Base-by-base conservation (phyloP, 257 asterid species). In the Solanum chmielewskii region DNA sequence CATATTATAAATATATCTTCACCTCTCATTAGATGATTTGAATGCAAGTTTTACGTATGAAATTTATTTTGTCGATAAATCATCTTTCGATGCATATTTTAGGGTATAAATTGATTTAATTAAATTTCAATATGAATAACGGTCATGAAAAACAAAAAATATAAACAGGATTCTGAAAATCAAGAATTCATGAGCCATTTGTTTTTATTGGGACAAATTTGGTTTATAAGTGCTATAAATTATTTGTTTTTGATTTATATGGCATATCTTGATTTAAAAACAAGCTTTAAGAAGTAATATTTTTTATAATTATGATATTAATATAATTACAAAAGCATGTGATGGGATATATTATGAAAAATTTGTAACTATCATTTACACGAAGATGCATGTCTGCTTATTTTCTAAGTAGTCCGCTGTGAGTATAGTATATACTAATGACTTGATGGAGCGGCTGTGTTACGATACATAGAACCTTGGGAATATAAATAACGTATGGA, bases 51-150 rank as follows among this genome's bases (percentile, higher is more conserved):
- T 11, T 1, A 2, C 6, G 1, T 1, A 12, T 27, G 9, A 11
- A 25, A 8, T 2, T 66, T 1, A 6, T 25, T 66, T 6, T 25
- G 4, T 66, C 6, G 27, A 4, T 2, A 25, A 9, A 2, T n/a
- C 11, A 3, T 23, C 0, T 1, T 2, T 11, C 3, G 0, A 42
- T 42, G 6, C 15, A 1, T 16, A 2, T 16, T 49, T 49, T 15
- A 15, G 0, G 2, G 0, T 49, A 3, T 15, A 49, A 49, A 2
- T 15, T 12, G 2, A 66, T 6, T 25, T 66, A 13, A 9, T 3
- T 13, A 2, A 5, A 66, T 2, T 11, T 6, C 1, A 66, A 25
- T 66, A 66, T 9, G 0, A 27, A 27, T 16, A 31, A 20, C 12
- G 1, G 8, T 7, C 6, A 2, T 2, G 35, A 3, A 33, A 33